Percentiles rank a stretch among this genome's conserved stretches.
Conservation (phyloP, 2,329 filamentous ascomycete species). For the Thelonectria rubi region DNA sequence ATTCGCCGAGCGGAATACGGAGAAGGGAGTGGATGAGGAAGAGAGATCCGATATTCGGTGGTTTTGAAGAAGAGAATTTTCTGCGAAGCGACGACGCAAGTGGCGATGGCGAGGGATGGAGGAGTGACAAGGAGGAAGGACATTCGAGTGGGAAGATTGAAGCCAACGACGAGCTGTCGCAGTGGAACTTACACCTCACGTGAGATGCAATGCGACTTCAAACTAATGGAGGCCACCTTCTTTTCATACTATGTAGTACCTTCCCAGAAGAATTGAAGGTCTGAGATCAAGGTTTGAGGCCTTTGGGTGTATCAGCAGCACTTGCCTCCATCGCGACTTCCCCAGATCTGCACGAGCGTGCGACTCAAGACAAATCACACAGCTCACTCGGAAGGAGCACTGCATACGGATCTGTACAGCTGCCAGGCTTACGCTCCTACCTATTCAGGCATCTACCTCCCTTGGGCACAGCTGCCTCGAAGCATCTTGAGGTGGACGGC, state of each 20-base stretch:
- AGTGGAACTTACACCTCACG: background rate
- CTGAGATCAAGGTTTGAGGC: background rate
- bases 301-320: background rate
- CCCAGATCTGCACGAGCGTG: slow-evolving; percentile 17
- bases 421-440: background rate
- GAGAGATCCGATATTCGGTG: slow-evolving; percentile 2
- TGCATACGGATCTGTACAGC: background rate
- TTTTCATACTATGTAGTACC: background rate
- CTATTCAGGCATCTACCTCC: background rate
- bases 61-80: background rate
- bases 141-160: too few relatives aligned
- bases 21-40: background rate
- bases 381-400: slow-evolving; percentile 4
- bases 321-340: slow-evolving; percentile 25
- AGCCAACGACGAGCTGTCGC: background rate
- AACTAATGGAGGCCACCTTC: background rate
- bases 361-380: background rate
- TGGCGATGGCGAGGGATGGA: background rate
- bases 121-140: background rate
- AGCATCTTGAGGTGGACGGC: background rate
- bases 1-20: background rate
- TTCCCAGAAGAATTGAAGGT: too few relatives aligned
- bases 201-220: background rate
- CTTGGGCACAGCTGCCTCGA: background rate
- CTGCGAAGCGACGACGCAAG: background rate